Evolutionary conservation across 1,139 yeast genomes (phyloP), one percentile per base, ranked within the genome.

Genomic region (Taphrina betulina): DNA sequence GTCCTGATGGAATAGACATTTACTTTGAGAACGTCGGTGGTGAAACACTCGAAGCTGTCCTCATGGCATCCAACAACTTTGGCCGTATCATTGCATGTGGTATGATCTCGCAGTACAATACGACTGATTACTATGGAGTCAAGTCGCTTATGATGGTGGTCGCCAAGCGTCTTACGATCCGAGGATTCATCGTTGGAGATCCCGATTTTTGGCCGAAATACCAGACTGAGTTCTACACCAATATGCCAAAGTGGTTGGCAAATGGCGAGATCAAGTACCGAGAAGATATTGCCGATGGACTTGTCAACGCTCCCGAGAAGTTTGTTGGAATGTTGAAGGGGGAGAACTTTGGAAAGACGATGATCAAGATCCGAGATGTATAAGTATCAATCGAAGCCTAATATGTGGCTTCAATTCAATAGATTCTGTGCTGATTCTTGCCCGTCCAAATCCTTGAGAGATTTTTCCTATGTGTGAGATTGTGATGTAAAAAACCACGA

Each of bases 1-100:
- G 63, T 26, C 59, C 58, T 4, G 59, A 60, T 20, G 67, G 67
- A 4, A 57, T 66, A 24, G 69, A 66, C 55, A 60, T 65, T 31
- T 65, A 63, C 62, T 66, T 58, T 51, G 69, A 66, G 45, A 79
- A 79, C 60, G 59, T 83, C 48, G 88, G 88, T 51, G 88, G 88
- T 24, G 74, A 75, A 54, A 73, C 78, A 24, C 73, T 82, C 63
- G 80, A 78, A 61, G 68, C 72, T 24, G 76, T 77, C 57, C 67
- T 80, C 58, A 62, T 66, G 3, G 68, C 73, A 57, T 63, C 77
- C 63, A 77, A 74, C 60, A 64, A 63, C 14, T 67, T 64, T 52
- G 83, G 81, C 46, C 69, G 68, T 16, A 69, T 82, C 52, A 67
- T 80, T 58, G 81, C 81, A 28, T 80, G 85, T 71, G 88, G 87